phyloP scores from a whole-genome alignment of 164 flowering plant genomes.

The Cinnamomum micranthum region DNA sequence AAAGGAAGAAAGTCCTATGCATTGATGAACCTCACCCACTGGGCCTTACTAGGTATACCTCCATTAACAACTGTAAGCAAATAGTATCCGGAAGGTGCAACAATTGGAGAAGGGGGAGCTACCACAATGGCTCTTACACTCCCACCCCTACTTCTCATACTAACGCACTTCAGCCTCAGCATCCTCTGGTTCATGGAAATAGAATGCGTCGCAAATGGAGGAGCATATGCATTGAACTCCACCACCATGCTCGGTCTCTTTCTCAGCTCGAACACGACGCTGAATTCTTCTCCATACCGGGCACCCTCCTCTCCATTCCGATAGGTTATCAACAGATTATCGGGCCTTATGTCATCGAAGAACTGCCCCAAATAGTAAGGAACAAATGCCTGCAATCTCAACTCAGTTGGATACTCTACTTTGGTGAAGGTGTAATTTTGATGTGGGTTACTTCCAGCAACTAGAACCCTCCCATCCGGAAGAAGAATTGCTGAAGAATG shows the following conservation, averaged over 20 bases:
- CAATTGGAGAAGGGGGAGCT: constrained; percentile 56
- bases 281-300: constrained; percentile 40
- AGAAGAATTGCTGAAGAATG: constrained; percentile 65
- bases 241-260: constrained; percentile 26
- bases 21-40: constrained; percentile 52
- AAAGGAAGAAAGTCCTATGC: no score
- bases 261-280: constrained; percentile 31
- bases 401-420: constrained; percentile 57
- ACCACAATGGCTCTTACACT: constrained; percentile 35
- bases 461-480: constrained; percentile 64
- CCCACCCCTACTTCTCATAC: constrained; percentile 27
- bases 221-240: constrained; percentile 44
- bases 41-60: constrained; percentile 49
- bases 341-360: constrained; percentile 32
- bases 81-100: constrained; percentile 77
- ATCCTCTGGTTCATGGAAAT: constrained; percentile 68
- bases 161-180: constrained; percentile 45
- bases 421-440: constrained; percentile 33
- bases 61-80: constrained; percentile 54
- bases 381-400: constrained; percentile 47
- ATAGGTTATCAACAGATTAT: constrained; percentile 31
- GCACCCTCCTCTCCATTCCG: constrained; percentile 4
- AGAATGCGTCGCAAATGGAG: constrained; percentile 65
- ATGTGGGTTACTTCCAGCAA: constrained; percentile 71
- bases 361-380: constrained; percentile 47